Conservation (phyloP, 129 eudicot species). For the Gnaphalium uliginosum region DNA sequence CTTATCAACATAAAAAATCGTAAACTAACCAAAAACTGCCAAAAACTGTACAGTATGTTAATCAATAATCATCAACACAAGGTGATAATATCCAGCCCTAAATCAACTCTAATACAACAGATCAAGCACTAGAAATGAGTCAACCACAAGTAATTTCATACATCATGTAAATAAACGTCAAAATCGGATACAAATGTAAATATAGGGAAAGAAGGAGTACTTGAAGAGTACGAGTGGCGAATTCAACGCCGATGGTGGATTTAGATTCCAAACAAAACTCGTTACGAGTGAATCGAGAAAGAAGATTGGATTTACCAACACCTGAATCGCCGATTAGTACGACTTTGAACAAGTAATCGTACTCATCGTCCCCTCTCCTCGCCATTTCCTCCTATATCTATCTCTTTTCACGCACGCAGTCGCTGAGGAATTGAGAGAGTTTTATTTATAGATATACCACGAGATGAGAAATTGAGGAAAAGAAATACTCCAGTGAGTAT, state of each 20-base stretch:
- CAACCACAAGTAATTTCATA: no score
- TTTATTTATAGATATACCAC: background rate
- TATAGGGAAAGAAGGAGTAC: conserved; percentile 34
- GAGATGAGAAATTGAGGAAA: background rate
- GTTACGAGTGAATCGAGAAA: conserved; percentile 66
- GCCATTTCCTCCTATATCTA: conserved; percentile 23
- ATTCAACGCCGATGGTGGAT: conserved; percentile 95
- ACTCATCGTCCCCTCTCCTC: conserved; percentile 40
- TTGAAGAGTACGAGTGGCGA: conserved; percentile 91
- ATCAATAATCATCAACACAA: background rate
- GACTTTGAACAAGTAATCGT: conserved; percentile 41
- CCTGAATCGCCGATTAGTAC: conserved; percentile 41
- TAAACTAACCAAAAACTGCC: background rate
- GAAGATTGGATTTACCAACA: conserved; percentile 39
- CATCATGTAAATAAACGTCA: no score
- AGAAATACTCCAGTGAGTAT: no score
- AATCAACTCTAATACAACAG: no score
- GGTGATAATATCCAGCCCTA: no score
- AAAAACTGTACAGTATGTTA: background rate
- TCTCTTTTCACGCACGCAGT: background rate
- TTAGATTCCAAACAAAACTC: conserved; percentile 88
- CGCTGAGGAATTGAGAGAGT: background rate
- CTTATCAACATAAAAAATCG: background rate
- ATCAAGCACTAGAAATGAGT: background rate
- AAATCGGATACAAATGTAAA: background rate